phyloP scores from a whole-genome alignment of 352 stramenopile genomes.

The Phytophthora kernoviae region DNA sequence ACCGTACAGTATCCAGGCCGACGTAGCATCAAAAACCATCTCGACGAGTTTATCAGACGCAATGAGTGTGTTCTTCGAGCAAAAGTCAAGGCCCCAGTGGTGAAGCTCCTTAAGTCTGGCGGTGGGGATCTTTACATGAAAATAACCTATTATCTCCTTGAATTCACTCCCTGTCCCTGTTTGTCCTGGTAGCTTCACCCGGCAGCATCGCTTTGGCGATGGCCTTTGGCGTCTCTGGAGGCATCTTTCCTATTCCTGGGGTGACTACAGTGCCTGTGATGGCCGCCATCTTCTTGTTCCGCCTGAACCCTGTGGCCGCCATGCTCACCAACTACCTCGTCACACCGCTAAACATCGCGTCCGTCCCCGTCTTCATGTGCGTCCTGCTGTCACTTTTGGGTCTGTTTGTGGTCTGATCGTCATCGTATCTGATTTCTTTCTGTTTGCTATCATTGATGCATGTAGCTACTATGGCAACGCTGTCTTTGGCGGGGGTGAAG shows the following conservation, averaged over 20 bases:
- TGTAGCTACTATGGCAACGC: conserved; percentile 67
- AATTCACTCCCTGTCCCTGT: conserved; percentile 1
- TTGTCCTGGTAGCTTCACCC: conserved; percentile 58
- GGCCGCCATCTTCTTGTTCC: conserved; percentile 77
- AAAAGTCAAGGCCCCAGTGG: conserved; percentile 74
- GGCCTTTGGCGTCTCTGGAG: conserved; percentile 76
- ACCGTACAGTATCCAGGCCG: not conserved
- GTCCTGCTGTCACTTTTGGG: conserved; percentile 16
- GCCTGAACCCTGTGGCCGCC: conserved; percentile 78
- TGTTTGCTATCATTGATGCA: not conserved
- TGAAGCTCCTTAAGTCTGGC: conserved; percentile 78
- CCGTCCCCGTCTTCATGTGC: conserved; percentile 81
- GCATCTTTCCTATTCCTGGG: conserved; percentile 81
- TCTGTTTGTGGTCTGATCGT: not conserved
- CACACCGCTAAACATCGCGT: conserved; percentile 81
- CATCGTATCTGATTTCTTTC: conserved; percentile 1
- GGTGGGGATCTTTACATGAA: conserved; percentile 27
- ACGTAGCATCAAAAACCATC: conserved; percentile 5
- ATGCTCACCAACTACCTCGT: conserved; percentile 87
- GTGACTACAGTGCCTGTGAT: conserved; percentile 78
- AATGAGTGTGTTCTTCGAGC: conserved; percentile 58
- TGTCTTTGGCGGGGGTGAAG: conserved; percentile 48
- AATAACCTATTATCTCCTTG: not conserved
- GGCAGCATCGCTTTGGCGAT: conserved; percentile 78
- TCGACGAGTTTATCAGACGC: conserved; percentile 1